These are phyloP conservation scores for Collybiopsis confluens DNA, from an alignment of 768 basidiomycete genomes.

Conservation along the genomic window DNA sequence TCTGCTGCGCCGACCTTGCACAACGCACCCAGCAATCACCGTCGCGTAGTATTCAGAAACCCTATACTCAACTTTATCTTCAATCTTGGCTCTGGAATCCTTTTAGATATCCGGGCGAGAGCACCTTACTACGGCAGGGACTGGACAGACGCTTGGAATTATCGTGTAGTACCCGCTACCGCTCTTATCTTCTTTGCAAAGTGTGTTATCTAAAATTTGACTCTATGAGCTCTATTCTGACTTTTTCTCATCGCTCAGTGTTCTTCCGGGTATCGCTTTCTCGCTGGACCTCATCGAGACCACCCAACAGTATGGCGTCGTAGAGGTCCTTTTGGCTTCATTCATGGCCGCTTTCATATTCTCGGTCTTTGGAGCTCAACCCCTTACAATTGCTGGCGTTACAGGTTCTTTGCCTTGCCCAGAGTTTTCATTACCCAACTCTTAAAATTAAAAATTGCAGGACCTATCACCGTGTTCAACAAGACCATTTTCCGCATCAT, in stretches of 20 bases:
- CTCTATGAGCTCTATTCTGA: conserved; percentile 13
- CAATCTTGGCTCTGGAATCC: conserved; percentile 56
- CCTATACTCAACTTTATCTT: conserved; percentile 15
- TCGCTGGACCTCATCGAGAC: conserved; percentile 91
- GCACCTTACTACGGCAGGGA: conserved; percentile 79
- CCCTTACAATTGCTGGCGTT: conserved; percentile 87
- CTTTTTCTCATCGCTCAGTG: conserved; percentile 32
- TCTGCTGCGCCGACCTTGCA: no score
- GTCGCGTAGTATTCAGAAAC: not conserved
- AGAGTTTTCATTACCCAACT: not conserved
- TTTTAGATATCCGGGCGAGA: conserved; percentile 64
- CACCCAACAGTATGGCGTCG: conserved; percentile 83
- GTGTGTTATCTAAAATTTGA: conserved; percentile 33
- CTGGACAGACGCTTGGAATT: conserved; percentile 92
- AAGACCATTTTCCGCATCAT: conserved; percentile 84
- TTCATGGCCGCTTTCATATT: conserved; percentile 91
- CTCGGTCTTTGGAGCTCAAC: conserved; percentile 85
- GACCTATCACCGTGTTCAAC: conserved; percentile 91
- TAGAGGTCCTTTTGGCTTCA: conserved; percentile 77
- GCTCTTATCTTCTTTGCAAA: conserved; percentile 84
- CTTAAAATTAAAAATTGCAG: conserved; percentile 26
- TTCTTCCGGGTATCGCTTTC: conserved; percentile 90
- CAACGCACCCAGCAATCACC: no score
- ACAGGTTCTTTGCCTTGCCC: conserved; percentile 46
- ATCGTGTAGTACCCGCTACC: conserved; percentile 84